Percentiles rank a stretch among this genome's conserved stretches.
Conservation (phyloP, 2,329 filamentous ascomycete species). For the Polychaeton citri region DNA sequence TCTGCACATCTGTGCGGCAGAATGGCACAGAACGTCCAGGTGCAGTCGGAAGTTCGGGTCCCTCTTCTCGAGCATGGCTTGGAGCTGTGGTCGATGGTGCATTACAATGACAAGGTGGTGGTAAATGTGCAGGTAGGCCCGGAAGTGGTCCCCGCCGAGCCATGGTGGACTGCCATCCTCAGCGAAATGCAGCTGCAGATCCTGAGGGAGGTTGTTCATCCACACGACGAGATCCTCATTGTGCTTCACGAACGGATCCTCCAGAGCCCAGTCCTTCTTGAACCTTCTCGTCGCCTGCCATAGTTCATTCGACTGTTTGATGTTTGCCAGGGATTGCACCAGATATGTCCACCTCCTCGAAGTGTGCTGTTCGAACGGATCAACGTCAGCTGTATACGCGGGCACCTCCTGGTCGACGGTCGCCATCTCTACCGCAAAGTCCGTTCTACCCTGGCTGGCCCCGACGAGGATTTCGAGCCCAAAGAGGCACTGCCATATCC, state of each 20-base stretch:
- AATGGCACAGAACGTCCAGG: constrained; percentile 72
- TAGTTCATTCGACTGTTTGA: constrained; percentile 61
- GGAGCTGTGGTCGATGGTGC: constrained; percentile 74
- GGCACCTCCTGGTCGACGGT: constrained; percentile 63
- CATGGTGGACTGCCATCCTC: constrained; percentile 67
- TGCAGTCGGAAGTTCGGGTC: constrained; percentile 77
- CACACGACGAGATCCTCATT: constrained; percentile 66
- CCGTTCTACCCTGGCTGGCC: constrained; percentile 68
- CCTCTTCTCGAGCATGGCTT: constrained; percentile 58
- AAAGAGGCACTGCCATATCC: constrained; percentile 83
- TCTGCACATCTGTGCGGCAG: constrained; percentile 73
- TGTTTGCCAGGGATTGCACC: constrained; percentile 61
- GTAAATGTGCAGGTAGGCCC: constrained; percentile 82
- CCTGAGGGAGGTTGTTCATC: constrained; percentile 62
- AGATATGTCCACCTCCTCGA: constrained; percentile 77
- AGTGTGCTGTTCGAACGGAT: constrained; percentile 63
- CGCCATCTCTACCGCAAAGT: constrained; percentile 61
- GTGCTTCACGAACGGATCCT: constrained; percentile 68
- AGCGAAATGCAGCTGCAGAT: constrained; percentile 67
- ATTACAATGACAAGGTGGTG: constrained; percentile 77
- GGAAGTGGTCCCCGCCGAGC: constrained; percentile 65
- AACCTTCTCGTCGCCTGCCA: constrained; percentile 63
- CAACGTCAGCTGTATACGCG: constrained; percentile 49
- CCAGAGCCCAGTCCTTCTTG: constrained; percentile 72
- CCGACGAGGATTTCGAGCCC: constrained; percentile 86